Percentiles rank a stretch among this genome's conserved stretches.
Conservation (phyloP, 495 filamentous ascomycete genomes). For the Choiromyces venosus region DNA sequence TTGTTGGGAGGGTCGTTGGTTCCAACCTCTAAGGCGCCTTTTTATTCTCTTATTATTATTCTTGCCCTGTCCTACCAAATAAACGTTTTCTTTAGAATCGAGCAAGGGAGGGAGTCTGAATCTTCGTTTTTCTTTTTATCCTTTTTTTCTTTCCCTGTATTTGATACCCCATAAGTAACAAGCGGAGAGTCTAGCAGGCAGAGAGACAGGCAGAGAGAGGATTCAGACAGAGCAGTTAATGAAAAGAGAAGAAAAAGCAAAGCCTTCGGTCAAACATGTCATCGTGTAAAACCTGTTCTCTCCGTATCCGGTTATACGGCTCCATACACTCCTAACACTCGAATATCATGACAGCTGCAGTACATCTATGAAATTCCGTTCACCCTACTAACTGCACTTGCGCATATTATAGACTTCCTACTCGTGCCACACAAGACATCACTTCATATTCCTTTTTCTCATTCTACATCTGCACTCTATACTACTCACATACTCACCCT, state of each 20-base stretch:
- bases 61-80: background rate
- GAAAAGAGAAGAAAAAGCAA: background rate
- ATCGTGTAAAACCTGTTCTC: background rate
- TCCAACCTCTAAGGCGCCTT: slow-evolving; percentile 43
- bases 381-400: background rate
- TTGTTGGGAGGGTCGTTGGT: slow-evolving; percentile 71
- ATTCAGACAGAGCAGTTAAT: background rate
- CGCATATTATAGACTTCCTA: background rate
- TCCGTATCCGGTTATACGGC: background rate
- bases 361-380: background rate
- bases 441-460: background rate
- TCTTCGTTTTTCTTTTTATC: background rate
- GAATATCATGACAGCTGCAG: background rate
- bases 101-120: background rate
- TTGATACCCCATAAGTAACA: background rate
- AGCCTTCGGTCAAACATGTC: background rate
- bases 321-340: background rate
- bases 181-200: background rate
- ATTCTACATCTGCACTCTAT: background rate
- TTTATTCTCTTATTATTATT: too few species aligned
- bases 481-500: background rate
- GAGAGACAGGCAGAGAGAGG: too few species aligned
- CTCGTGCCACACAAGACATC: background rate
- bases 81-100: background rate
- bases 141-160: background rate